Conservation (phyloP, 805 yeast genomes). For the Cyberlindnera euphorbiae region DNA sequence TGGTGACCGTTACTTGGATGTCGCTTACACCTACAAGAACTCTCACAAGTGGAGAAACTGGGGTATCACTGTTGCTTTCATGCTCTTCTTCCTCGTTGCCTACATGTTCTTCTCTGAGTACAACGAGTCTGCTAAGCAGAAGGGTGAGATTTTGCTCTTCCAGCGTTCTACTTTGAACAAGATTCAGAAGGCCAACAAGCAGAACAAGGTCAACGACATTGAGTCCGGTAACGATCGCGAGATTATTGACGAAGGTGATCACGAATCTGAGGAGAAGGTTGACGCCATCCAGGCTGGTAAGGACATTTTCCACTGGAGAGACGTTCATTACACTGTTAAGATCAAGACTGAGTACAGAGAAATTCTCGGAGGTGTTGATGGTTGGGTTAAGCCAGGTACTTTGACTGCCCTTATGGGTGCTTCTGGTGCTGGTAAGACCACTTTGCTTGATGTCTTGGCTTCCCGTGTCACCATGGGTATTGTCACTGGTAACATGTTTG, state of each 20-base stretch:
- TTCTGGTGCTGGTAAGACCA: constrained; percentile 81
- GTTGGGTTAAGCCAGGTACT: constrained; percentile 82
- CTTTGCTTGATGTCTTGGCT: constrained; percentile 64
- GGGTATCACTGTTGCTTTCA: constrained; percentile 57
- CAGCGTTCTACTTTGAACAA: constrained; percentile 44
- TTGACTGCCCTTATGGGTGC: constrained; percentile 76
- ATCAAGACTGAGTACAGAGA: constrained; percentile 57
- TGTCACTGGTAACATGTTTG: constrained; percentile 62
- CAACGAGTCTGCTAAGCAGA: constrained; percentile 58
- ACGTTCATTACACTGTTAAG: constrained; percentile 65
- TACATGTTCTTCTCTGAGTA: constrained; percentile 53
- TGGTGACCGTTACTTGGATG: constrained; percentile 46
- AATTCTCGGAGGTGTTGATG: constrained; percentile 62
- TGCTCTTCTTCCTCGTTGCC: constrained; percentile 46
- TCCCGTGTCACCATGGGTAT: constrained; percentile 68
- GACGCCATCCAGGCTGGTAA: constrained; percentile 31
- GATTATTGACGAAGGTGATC: constrained; percentile 19
- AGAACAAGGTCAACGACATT: constrained; percentile 22
- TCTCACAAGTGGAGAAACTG: constrained; percentile 58
- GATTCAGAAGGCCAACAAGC: constrained; percentile 36
- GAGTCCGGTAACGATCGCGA: constrained; percentile 28
- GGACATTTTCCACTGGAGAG: constrained; percentile 73
- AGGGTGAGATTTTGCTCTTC: constrained; percentile 67
- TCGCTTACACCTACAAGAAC: constrained; percentile 39
- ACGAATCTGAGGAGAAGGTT: constrained; percentile 14